Base-by-base conservation (phyloP, 2,329 filamentous ascomycete genomes). In the Ophiosphaerella herpotricha region DNA sequence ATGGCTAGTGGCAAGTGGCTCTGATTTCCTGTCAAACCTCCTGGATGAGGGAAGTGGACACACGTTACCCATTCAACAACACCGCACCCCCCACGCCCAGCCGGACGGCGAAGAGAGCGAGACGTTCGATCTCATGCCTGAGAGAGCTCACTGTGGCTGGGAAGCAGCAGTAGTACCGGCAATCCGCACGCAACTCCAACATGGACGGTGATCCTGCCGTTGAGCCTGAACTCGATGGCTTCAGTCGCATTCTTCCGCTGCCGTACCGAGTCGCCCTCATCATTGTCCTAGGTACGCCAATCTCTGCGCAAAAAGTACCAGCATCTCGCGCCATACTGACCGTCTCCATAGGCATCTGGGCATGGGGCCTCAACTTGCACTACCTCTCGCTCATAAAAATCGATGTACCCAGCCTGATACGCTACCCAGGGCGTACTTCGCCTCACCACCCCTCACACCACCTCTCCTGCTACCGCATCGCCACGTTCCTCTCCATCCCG, bases 301-400 rank as follows among this genome's bases (percentile, higher is more conserved):
- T 3, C 16, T 33, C 9, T 29, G 11, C 26, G 7, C 11, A 8
- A 8, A 29, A 21, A 21, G 18, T 3, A 3, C 26, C 26, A 29
- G 11, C 5, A 29, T 11, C 11, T 29, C 26, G 2, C 7, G 11
- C 26, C 11, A 29, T 29, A 29, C 26, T 29, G 6, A 29, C 26
- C 26, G 11, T 29, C 26, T 38, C 34, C 41, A 53, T 60, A 95
- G 91, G 90, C 62, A 87, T 96, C 67, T 97, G 93, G 93, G 91
- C 90, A 71, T 99, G 93, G 91, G 91, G 88, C 59, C 75, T 89
- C 63, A 97, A 97, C 77, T 84, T 97, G 35, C 91, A 97, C 71
- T 92, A 90, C 76, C 85, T 97, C 52, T 82, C 87, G 65, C 76
- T 85, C 50, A 80, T 86, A 66, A 89, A 89, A 70, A 95, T 99